These are phyloP conservation scores for Fusarium tupiense DNA, from an alignment of 2,329 filamentous ascomycete species.

Conservation along the genomic window DNA sequence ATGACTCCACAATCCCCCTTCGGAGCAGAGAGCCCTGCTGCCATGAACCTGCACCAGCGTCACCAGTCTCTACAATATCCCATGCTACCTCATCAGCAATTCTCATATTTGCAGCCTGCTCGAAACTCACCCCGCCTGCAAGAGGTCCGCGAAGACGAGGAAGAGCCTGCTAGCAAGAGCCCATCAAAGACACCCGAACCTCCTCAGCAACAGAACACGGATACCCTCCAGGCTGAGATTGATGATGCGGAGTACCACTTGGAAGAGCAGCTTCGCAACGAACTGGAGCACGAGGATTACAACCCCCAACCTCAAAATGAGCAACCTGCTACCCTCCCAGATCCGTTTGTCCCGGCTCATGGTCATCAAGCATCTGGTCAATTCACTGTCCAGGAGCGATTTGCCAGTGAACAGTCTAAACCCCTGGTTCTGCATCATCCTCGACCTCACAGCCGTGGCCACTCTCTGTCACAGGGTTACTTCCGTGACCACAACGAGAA, in stretches of 20 bases:
- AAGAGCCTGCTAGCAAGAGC: conserved; percentile 64
- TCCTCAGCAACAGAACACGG: conserved; percentile 57
- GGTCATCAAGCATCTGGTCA: conserved; percentile 58
- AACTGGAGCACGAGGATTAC: conserved; percentile 82
- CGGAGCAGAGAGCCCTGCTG: conserved; percentile 60
- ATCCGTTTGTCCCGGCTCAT: conserved; percentile 48
- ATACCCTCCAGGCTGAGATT: conserved; percentile 86
- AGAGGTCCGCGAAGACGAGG: conserved; percentile 78
- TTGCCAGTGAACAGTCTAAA: conserved; percentile 63
- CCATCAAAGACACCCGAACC: conserved; percentile 66
- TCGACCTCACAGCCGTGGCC: conserved; percentile 77
- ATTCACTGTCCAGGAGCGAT: conserved; percentile 60
- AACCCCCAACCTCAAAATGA: conserved; percentile 66
- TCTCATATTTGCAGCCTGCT: conserved; percentile 63
- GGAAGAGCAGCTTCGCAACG: conserved; percentile 80
- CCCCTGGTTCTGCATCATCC: conserved; percentile 74
- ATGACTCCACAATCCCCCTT: conserved; percentile 74
- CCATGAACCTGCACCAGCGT: conserved; percentile 61
- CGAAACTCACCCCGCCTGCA: conserved; percentile 71
- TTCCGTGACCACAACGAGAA: conserved; percentile 63
- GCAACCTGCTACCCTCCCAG: conserved; percentile 29
- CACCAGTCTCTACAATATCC: conserved; percentile 69
- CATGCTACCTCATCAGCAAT: conserved; percentile 65
- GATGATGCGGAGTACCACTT: conserved; percentile 88
- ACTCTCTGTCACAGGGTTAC: conserved; percentile 75